These are phyloP conservation scores for Zymoseptoria passerinii DNA, from an alignment of 2,329 filamentous ascomycete species.

Conservation along the genomic window DNA sequence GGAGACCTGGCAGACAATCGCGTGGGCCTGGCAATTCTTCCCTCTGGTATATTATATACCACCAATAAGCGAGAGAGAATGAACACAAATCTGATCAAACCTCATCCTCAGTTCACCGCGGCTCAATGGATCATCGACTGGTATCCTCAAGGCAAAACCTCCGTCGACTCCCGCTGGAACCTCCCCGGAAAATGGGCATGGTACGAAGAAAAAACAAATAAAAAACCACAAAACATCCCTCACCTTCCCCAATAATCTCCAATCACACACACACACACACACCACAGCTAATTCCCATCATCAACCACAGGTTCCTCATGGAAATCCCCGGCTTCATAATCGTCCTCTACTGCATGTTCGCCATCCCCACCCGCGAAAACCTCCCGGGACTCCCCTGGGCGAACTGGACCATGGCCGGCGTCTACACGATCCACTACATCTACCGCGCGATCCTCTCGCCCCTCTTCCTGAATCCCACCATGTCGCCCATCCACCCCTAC, in stretches of 20 bases:
- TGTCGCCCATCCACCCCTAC: slow-evolving; percentile 74
- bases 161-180: slow-evolving; percentile 64
- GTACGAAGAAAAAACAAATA: no score
- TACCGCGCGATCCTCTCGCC: slow-evolving; percentile 83
- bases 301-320: slow-evolving; percentile 66
- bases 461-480: slow-evolving; percentile 71
- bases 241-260: no score
- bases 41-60: no score
- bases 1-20: slow-evolving; percentile 42
- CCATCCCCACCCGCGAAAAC: slow-evolving; percentile 52
- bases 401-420: slow-evolving; percentile 64
- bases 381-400: slow-evolving; percentile 59
- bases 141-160: slow-evolving; percentile 93
- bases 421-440: slow-evolving; percentile 75
- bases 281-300: not conserved
- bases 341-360: slow-evolving; percentile 69
- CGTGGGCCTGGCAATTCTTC: slow-evolving; percentile 42
- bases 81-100: not conserved
- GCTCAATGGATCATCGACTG: slow-evolving; percentile 69
- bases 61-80: slow-evolving; percentile 9
- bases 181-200: slow-evolving; percentile 70
- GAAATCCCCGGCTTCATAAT: slow-evolving; percentile 70
- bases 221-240: no score
- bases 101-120: slow-evolving; percentile 51
- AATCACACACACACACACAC: no score